phyloP scores from a whole-genome alignment of 2,329 filamentous ascomycete genomes.

The Colletotrichum chlorophyti region DNA sequence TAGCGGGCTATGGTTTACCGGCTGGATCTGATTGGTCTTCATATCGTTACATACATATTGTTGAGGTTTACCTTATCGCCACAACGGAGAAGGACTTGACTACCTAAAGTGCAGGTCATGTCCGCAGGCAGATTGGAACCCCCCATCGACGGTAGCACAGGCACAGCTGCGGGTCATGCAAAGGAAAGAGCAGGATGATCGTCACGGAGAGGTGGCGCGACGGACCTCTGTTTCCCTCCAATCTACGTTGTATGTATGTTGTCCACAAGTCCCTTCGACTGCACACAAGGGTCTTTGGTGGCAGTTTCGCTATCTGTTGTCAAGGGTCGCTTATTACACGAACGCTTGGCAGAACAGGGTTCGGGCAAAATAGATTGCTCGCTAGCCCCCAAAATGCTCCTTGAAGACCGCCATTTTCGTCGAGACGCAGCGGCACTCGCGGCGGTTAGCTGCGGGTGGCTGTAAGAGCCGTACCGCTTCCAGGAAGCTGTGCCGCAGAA shows the following conservation, averaged over 20 bases:
- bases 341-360: slow-evolving; percentile 14
- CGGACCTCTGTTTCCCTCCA: too few relatives aligned
- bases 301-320: slow-evolving; percentile 4
- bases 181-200: background rate
- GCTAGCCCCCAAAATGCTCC: background rate
- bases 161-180: background rate
- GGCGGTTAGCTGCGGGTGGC: slow-evolving; percentile 6
- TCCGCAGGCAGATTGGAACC: slow-evolving; percentile 8
- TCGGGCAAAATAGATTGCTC: background rate
- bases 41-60: too few relatives aligned
- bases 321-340: slow-evolving; percentile 4
- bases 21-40: slow-evolving; percentile 4
- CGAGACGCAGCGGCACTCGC: slow-evolving; percentile 6
- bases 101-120: slow-evolving; percentile 8
- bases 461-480: background rate
- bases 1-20: slow-evolving; percentile 3
- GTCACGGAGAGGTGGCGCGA: background rate
- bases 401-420: slow-evolving; percentile 9
- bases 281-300: background rate
- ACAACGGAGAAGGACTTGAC: slow-evolving; percentile 15
- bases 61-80: slow-evolving; percentile 1
- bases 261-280: background rate
- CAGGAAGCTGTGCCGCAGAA: slow-evolving; percentile 3
- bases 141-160: slow-evolving; percentile 1
- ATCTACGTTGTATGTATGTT: too few relatives aligned